Conservation (phyloP, 2,329 filamentous ascomycete species). For the Fusarium transvaalense region DNA sequence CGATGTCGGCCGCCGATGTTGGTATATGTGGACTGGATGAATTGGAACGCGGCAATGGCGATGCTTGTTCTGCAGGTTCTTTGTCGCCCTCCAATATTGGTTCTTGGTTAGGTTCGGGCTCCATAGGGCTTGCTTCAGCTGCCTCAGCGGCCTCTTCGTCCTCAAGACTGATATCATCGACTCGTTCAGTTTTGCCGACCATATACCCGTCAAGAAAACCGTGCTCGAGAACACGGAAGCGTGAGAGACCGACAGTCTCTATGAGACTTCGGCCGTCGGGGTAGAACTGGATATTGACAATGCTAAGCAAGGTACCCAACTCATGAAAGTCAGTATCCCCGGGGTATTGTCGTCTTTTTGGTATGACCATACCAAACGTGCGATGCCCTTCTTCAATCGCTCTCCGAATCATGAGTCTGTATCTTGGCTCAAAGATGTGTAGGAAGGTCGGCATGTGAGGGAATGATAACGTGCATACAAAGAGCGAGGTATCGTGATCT, state of each 20-base stretch:
- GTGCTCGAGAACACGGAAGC: slow-evolving; percentile 78
- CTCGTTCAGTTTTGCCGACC: slow-evolving; percentile 78
- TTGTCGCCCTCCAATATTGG: slow-evolving; percentile 7
- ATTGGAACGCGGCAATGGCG: slow-evolving; percentile 7
- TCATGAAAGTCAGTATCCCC: slow-evolving; percentile 68
- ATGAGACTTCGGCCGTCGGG: slow-evolving; percentile 85
- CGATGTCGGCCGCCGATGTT: slow-evolving; percentile 32
- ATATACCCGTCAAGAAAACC: slow-evolving; percentile 80
- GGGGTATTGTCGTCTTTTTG: slow-evolving; percentile 64
- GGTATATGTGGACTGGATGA: slow-evolving; percentile 17
- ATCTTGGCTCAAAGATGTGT: slow-evolving; percentile 93
- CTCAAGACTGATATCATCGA: slow-evolving; percentile 84
- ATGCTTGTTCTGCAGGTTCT: slow-evolving; percentile 3
- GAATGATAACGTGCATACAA: slow-evolving; percentile 85
- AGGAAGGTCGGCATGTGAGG: slow-evolving; percentile 87
- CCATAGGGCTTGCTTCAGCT: slow-evolving; percentile 61
- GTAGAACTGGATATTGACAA: slow-evolving; percentile 79
- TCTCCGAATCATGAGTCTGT: slow-evolving; percentile 88
- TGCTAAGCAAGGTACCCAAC: slow-evolving; percentile 82
- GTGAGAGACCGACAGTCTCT: slow-evolving; percentile 80
- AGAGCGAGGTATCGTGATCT: slow-evolving; percentile 76
- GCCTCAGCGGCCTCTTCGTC: slow-evolving; percentile 85
- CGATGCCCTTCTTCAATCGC: slow-evolving; percentile 78
- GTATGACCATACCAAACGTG: slow-evolving; percentile 88
- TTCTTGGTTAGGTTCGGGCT: slow-evolving; percentile 1